These are phyloP conservation scores for Mycena rosella DNA, from an alignment of 768 basidiomycete species.

Conservation along the genomic window DNA sequence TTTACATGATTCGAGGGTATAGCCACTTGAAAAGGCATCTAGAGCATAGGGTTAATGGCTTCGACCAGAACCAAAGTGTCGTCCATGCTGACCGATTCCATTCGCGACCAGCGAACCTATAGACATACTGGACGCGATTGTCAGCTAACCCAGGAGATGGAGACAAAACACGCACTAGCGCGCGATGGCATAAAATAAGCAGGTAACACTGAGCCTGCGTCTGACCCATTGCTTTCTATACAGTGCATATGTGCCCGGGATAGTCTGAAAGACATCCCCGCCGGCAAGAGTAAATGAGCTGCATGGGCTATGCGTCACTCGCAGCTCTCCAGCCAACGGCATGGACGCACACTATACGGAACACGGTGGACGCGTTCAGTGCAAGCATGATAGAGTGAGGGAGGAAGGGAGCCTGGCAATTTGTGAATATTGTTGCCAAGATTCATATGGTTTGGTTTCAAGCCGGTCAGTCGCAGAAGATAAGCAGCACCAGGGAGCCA, in stretches of 20 bases:
- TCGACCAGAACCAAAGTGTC: too few relatives aligned
- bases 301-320: background rate
- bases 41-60: background rate
- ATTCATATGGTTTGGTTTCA: too few relatives aligned
- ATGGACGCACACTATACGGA: conserved; percentile 28
- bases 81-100: conserved; percentile 2
- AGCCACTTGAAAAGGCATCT: conserved; percentile 8
- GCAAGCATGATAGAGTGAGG: too few relatives aligned
- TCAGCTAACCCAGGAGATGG: background rate
- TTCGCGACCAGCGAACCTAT: conserved; percentile 21
- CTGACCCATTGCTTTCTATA: conserved; percentile 28
- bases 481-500: too few relatives aligned
- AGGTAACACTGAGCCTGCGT: conserved; percentile 17
- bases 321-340: background rate
- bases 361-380: conserved; percentile 20
- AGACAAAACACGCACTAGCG: conserved; percentile 28
- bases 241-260: conserved; percentile 12
- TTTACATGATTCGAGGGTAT: conserved; percentile 10
- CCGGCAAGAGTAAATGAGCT: conserved; percentile 28
- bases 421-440: too few relatives aligned
- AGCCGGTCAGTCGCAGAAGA: too few relatives aligned
- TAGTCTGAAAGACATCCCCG: conserved; percentile 31
- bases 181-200: conserved; percentile 30
- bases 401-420: too few relatives aligned
- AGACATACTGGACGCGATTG: conserved; percentile 12